Evolutionary conservation across 2,329 filamentous ascomycete genomes (phyloP), one percentile per base, ranked within the genome.

Genomic region (Neofusicoccum ribis): DNA sequence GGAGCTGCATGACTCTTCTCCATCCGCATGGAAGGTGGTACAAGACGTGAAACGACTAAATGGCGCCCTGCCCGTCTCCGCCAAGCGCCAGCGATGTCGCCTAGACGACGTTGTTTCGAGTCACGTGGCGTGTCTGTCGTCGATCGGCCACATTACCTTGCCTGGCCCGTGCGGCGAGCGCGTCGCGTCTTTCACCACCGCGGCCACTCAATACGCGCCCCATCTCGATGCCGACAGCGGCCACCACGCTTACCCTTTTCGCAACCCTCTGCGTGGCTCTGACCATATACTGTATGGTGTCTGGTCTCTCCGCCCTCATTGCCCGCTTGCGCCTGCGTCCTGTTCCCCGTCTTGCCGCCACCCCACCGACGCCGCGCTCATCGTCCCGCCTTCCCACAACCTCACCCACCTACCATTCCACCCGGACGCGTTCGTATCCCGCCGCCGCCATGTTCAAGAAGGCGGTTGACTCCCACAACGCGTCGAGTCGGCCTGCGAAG

Each of bases 391-490:
- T 54, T 67, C 71, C 56, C 15, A 36, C n/a, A 12, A 49, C 31
- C 23, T 50, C 51, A 37, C 44, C 37, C 15, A 11, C 59, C 49
- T 58, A 68, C 65, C 47, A 64, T 36, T 58, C 64, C 7, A 50
- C 61, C 47, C 14, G 31, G 17, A 46, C 44, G 37, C 56, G 54
- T 7, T 37, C 54, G 20, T 39, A 44, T 27, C 9, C 68, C 54
- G 39, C 66, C 31, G 9, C 27, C n/a, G 67, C 67, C 43, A 77
- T 82, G 81, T 74, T 82, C 64, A 74, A 76, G 59, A 71, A 76
- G 52, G 80, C 80, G 23, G 70, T 80, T 23, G 72, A 79, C 63
- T 73, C 72, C 37, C 76, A 80, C 67, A 71, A 79, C 65, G 71
- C 77, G 63, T 70, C 74, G 66, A 71, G 74, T 11, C 27, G 41